Base-by-base conservation (phyloP, 2,329 filamentous ascomycete genomes). In the Trichophyton equinum region DNA sequence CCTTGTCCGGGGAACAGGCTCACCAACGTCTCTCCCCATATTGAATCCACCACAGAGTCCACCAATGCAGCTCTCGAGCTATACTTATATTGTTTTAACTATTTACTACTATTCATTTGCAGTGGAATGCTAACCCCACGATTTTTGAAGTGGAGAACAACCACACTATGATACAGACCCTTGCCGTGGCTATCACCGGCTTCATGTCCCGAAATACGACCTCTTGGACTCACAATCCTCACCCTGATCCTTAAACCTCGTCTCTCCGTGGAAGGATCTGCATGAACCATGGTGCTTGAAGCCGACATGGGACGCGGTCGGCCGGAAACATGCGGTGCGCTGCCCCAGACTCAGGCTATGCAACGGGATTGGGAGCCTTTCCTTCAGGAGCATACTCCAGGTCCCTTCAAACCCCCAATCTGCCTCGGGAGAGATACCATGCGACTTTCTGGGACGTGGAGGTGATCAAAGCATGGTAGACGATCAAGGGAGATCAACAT, bases 141-240 rank as follows among this genome's bases (percentile, higher is more conserved):
- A 55, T 36, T 55, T 33, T 36, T 55, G 30, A 20, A 33, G 27
- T 55, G 30, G 56, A 25, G 56, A 6, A n/a, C 11, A n/a, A 7
- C n/a, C n/a, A 25, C 8, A 44, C 13, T 44, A 57, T 40, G 36
- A 58, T 57, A 47, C 49, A 59, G n/a, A 62, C 81, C 87, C 62
- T 95, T 87, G 56, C 94, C 94, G 0, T 99, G 96, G 72, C 90
- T 94, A 25, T 78, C 99, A 40, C 75, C 97, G 36, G 94, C 94
- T 18, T 55, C 27, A 55, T 55, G n/a, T 55, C 51, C 51, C 30
- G 51, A 36, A 30, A 55, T 55, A 55, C 51, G 51, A 55, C 27
- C 33, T 20, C 51, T 18, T 18, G 51, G 27, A 55, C 33, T 55
- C 51, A 36, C 13, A n/a, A 36, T 36, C 51, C 30, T 55, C 25